Percentiles rank a stretch among this genome's conserved stretches.
These are phyloP conservation scores for Leucosporidium yakuticum DNA, from an alignment of 768 basidiomycete species.

Conservation along the genomic window DNA sequence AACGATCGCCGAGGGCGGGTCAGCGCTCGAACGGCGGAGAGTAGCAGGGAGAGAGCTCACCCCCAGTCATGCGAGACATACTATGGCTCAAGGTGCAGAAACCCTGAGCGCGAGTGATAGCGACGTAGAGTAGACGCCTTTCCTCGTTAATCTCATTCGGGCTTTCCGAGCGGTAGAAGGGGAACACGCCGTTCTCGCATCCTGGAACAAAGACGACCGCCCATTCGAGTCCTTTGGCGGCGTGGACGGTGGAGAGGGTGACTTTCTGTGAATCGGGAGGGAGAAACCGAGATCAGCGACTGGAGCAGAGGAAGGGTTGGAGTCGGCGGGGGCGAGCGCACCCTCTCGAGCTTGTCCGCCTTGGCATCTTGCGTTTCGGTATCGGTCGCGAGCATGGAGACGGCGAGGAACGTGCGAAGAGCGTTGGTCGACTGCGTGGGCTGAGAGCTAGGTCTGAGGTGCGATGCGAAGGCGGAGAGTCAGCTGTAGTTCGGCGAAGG, in stretches of 20 bases:
- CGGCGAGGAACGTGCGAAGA: conserved; percentile 65
- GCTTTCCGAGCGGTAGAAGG: conserved; percentile 55
- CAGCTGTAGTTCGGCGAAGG: not conserved
- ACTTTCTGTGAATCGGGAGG: conserved; percentile 58
- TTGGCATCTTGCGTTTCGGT: conserved; percentile 53
- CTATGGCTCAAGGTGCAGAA: conserved; percentile 45
- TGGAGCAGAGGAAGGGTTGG: not conserved
- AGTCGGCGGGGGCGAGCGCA: not conserved
- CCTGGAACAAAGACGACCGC: conserved; percentile 77
- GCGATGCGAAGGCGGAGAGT: not conserved
- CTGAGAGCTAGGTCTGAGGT: not conserved
- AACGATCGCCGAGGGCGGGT: too few species aligned
- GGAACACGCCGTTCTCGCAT: conserved; percentile 57
- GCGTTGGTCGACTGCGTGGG: conserved; percentile 47
- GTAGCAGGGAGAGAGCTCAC: not conserved
- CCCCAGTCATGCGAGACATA: conserved; percentile 41
- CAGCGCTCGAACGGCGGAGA: too few species aligned
- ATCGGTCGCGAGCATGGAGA: conserved; percentile 76
- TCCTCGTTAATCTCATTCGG: conserved; percentile 75
- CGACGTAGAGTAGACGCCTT: conserved; percentile 76
- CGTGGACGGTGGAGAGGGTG: conserved; percentile 76
- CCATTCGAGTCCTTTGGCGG: conserved; percentile 89
- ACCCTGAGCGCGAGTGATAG: conserved; percentile 75
- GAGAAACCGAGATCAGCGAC: not conserved
- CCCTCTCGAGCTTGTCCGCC: conserved; percentile 14